phyloP scores from a whole-genome alignment of 345 rosid species.

The Fremontodendron californicum region DNA sequence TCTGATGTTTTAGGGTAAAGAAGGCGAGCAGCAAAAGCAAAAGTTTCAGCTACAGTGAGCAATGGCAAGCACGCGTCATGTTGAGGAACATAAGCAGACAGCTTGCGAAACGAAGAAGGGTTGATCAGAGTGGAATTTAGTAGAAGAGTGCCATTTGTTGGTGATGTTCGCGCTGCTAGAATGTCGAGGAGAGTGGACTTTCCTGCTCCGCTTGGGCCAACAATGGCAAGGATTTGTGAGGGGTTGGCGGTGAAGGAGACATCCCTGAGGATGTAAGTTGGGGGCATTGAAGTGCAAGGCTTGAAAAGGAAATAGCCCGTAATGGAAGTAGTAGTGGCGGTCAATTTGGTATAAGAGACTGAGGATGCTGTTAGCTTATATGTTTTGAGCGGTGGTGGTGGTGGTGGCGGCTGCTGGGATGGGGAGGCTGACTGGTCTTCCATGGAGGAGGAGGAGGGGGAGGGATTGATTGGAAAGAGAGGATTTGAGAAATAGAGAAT shows the following conservation, averaged over 20 bases:
- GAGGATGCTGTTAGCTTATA: conserved; percentile 65
- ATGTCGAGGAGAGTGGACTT: conserved; percentile 95
- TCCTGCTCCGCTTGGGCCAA: conserved; percentile 97
- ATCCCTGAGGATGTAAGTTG: conserved; percentile 55
- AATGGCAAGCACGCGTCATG: conserved; percentile 69
- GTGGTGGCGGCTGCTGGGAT: conserved; percentile 23
- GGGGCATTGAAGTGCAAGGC: conserved; percentile 41
- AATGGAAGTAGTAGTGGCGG: too few species aligned
- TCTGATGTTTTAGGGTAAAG: conserved; percentile 45
- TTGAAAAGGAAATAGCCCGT: conserved; percentile 34
- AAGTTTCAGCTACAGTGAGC: conserved; percentile 79
- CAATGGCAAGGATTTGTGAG: conserved; percentile 82
- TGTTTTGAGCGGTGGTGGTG: conserved; percentile 30
- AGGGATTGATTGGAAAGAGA: conserved; percentile 15
- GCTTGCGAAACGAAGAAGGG: conserved; percentile 75
- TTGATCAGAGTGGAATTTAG: conserved; percentile 70
- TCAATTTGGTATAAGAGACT: conserved; percentile 57
- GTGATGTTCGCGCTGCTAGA: conserved; percentile 73
- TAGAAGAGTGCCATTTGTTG: conserved; percentile 62
- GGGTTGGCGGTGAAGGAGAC: conserved; percentile 75
- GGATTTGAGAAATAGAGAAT: background rate
- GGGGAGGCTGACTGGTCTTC: conserved; percentile 32
- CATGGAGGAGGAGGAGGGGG: conserved; percentile 34
- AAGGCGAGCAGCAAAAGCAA: conserved; percentile 65
- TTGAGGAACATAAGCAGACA: conserved; percentile 88